phyloP scores from a whole-genome alignment of 495 filamentous ascomycete species.

The Staphylotrichum tortipilum region DNA sequence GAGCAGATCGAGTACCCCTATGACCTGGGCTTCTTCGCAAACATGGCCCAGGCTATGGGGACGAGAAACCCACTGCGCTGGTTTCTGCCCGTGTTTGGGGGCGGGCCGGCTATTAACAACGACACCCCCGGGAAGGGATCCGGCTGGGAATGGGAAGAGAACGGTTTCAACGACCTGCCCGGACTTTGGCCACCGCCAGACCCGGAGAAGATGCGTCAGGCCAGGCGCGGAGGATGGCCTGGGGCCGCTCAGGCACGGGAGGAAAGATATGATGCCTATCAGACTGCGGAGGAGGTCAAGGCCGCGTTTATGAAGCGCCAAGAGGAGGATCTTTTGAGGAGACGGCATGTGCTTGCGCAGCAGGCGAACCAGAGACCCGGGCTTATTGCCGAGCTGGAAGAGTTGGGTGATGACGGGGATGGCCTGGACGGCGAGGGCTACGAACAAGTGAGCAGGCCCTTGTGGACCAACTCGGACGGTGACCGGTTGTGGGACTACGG shows the following conservation, averaged over 20 bases:
- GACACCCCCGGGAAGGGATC: conserved; percentile 15
- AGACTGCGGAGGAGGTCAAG: conserved; percentile 21
- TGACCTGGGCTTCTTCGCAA: conserved; percentile 83
- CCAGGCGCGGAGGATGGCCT: conserved; percentile 26
- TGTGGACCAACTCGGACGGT: conserved; percentile 79
- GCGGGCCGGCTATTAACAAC: conserved; percentile 26
- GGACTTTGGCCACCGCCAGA: conserved; percentile 79
- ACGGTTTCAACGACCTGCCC: conserved; percentile 71
- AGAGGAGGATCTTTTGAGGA: conserved; percentile 37
- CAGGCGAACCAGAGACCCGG: conserved; percentile 18
- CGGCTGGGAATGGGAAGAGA: conserved; percentile 67
- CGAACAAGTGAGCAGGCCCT: conserved; percentile 46
- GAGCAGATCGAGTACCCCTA: conserved; percentile 85
- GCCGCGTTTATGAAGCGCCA: conserved; percentile 31
- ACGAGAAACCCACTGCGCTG: conserved; percentile 74
- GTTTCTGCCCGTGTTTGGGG: conserved; percentile 40
- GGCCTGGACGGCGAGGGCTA: conserved; percentile 18
- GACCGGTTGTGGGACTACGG: conserved; percentile 83
- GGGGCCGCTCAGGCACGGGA: conserved; percentile 12
- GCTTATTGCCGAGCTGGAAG: conserved; percentile 34
- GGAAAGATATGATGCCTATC: conserved; percentile 8
- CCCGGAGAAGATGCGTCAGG: conserved; percentile 64
- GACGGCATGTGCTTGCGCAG: conserved; percentile 20
- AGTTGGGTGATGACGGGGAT: conserved; percentile 30
- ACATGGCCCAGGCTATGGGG: conserved; percentile 75